phyloP scores from a whole-genome alignment of 2,329 filamentous ascomycete species.

The Pyrenochaeta sp. region DNA sequence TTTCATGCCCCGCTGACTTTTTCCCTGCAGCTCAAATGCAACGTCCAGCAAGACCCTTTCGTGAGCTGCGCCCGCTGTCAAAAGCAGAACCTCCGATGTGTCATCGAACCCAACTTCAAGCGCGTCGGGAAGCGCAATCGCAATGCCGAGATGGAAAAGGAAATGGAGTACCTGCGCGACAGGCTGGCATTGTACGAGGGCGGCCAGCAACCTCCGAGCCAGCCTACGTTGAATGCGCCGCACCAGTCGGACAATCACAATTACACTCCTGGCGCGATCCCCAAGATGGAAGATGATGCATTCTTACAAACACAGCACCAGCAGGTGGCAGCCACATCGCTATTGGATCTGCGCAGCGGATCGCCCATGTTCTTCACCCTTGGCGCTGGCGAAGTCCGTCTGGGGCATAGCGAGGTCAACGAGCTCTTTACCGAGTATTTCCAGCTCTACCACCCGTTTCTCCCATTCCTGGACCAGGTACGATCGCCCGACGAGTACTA shows the following conservation, averaged over 20 bases:
- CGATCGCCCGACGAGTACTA: slow-evolving; percentile 74
- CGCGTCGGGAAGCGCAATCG: slow-evolving; percentile 81
- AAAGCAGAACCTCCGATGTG: slow-evolving; percentile 81
- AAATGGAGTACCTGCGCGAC: slow-evolving; percentile 68
- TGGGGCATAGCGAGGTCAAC: slow-evolving; percentile 53
- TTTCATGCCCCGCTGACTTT: slow-evolving; percentile 24
- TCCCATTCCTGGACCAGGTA: slow-evolving; percentile 74
- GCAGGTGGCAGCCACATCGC: slow-evolving; percentile 47
- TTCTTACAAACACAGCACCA: slow-evolving; percentile 47
- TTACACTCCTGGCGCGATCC: slow-evolving; percentile 28
- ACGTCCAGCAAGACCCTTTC: slow-evolving; percentile 83
- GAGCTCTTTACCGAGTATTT: slow-evolving; percentile 78
- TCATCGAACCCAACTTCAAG: slow-evolving; percentile 89
- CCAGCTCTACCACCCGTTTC: slow-evolving; percentile 75
- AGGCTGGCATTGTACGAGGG: slow-evolving; percentile 67
- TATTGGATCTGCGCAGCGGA: slow-evolving; percentile 53
- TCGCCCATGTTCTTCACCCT: slow-evolving; percentile 66
- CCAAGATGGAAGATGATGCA: slow-evolving; percentile 43
- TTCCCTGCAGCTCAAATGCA: slow-evolving; percentile 72
- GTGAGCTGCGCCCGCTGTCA: slow-evolving; percentile 78
- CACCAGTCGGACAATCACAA: slow-evolving; percentile 30
- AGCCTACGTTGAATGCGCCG: slow-evolving; percentile 36
- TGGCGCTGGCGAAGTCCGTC: slow-evolving; percentile 57
- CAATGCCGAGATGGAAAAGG: slow-evolving; percentile 86
- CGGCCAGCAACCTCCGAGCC: slow-evolving; percentile 54